Evolutionary conservation across 176 grass and related monocot species (phyloP), one percentile per base, ranked within the genome.

Genomic region (Dendrocalamus sinicus): DNA sequence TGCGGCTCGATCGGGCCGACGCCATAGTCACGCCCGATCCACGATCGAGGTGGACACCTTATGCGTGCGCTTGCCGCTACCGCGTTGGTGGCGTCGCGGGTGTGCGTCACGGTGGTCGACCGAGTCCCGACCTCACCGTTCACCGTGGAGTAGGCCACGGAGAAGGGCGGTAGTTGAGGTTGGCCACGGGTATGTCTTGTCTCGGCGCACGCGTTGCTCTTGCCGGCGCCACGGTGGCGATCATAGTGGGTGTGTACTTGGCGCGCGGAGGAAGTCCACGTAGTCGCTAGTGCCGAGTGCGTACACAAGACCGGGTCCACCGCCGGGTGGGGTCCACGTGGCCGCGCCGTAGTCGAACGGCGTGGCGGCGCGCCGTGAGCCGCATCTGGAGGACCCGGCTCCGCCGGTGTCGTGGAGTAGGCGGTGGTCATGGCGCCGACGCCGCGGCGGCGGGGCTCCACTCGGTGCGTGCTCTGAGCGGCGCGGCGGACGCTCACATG

Each of bases 141-240:
- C 14, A 51, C 86, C 24, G 91, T 90, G 13, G 85, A 80, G 78
- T 93, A 98, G 0, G 68, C 80, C 20, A 93, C 86, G 5, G 88
- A 75, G 72, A 98, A 98, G 61, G 95, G 95, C 50, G 95, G 85
- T 98, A 98, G 84, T 98, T 98, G 64, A 98, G 90, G 19, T 73
- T 43, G 19, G 88, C 60, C 3, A 95, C 63, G 22, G 91, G 86
- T 98, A 98, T 19, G 82, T 51, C 80, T 52, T 92, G 69, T 76
- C 4, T 54, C 90, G 23, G 57, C 73, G 77, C 95, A 98, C 4
- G 72, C 9, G 65, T 83, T 86, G 74, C 39, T 64, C 47, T 59
- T 54, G 40, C 83, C 91, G n/a, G 78, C 15, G 96, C 65, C 63
- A 98, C 78, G 73, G 61, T 72, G 45, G 96, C 93, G 77, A 99